A percentile compares a stretch with the other conserved stretches of the same genome.
Evolutionary conservation across 106 monocot genomes (phyloP).

Genomic region (Platanthera zijinensis): DNA sequence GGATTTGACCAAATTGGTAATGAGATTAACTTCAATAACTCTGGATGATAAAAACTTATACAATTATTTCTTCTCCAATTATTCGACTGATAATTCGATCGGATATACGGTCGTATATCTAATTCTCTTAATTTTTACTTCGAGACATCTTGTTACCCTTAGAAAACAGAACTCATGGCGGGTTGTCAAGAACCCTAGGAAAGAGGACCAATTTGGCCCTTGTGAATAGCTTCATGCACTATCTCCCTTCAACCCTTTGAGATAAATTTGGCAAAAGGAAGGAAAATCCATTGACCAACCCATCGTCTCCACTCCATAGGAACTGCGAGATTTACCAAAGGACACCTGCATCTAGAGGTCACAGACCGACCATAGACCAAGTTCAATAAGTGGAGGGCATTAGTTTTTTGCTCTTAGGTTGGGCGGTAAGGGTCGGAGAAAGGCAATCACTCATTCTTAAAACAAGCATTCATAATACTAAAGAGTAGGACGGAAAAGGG

Average conservation of each 20-base stretch:
- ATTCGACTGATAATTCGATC: too few relatives aligned
- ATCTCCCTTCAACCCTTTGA: constrained; percentile 10
- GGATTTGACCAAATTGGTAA: too few relatives aligned
- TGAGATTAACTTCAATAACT: too few relatives aligned
- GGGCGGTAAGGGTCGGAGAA: not conserved
- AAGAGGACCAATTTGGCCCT: not conserved
- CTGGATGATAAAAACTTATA: too few relatives aligned
- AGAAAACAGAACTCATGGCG: too few relatives aligned
- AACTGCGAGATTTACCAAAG: not conserved
- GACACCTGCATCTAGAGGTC: constrained; percentile 3
- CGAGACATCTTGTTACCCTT: too few relatives aligned
- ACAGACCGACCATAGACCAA: constrained; percentile 4
- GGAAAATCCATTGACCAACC: constrained; percentile 1
- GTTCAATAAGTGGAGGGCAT: constrained; percentile 2
- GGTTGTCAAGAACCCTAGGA: too few relatives aligned
- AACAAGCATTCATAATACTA: not conserved
- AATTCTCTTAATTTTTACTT: too few relatives aligned
- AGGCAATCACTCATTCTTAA: not conserved
- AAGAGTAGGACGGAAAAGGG: not conserved
- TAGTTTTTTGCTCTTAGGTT: not conserved
- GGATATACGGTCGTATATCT: too few relatives aligned
- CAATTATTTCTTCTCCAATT: too few relatives aligned
- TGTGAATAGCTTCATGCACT: constrained; percentile 4
- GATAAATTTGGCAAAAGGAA: not conserved
- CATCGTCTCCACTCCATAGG: not conserved